A percentile compares a stretch with the other conserved stretches of the same genome.
These are phyloP conservation scores for Aspergillus texensis DNA, from an alignment of 2,329 filamentous ascomycete species.

Conservation along the genomic window DNA sequence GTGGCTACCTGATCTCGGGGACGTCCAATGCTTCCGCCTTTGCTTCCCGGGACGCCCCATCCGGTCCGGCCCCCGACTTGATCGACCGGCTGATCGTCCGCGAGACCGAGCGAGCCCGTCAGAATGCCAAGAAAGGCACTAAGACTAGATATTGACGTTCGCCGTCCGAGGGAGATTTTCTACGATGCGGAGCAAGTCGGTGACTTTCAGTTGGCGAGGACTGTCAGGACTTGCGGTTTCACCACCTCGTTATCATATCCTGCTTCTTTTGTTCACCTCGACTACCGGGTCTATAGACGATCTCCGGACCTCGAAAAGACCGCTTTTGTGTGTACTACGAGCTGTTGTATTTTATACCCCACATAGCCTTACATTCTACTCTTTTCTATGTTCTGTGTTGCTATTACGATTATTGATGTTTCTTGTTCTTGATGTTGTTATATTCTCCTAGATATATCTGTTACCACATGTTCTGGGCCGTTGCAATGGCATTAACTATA, in stretches of 20 bases:
- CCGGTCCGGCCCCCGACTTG: constrained; percentile 33
- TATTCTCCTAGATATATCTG: not conserved
- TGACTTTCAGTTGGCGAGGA: not conserved
- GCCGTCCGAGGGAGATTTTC: not conserved
- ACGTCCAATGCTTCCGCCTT: constrained; percentile 23
- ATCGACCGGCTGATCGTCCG: constrained; percentile 38
- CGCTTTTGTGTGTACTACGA: constrained; percentile 11
- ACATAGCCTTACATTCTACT: constrained; percentile 2
- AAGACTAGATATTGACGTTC: constrained; percentile 29
- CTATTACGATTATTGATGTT: not conserved
- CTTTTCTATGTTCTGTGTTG: constrained; percentile 2
- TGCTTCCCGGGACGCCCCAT: constrained; percentile 23
- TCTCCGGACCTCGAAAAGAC: not conserved
- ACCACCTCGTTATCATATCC: not conserved
- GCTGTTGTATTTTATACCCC: constrained; percentile 15
- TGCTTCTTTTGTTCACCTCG: constrained; percentile 1
- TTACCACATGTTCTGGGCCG: not conserved
- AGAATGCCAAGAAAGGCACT: constrained; percentile 30
- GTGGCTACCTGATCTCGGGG: constrained; percentile 45
- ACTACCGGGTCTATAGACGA: not conserved
- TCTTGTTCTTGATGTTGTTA: not conserved
- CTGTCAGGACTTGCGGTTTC: not conserved
- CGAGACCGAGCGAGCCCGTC: constrained; percentile 35
- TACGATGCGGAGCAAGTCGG: not conserved
- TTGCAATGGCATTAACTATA: not conserved